Conservation (phyloP, 2,329 filamentous ascomycete genomes). For the Teratosphaeria epicoccoides region DNA sequence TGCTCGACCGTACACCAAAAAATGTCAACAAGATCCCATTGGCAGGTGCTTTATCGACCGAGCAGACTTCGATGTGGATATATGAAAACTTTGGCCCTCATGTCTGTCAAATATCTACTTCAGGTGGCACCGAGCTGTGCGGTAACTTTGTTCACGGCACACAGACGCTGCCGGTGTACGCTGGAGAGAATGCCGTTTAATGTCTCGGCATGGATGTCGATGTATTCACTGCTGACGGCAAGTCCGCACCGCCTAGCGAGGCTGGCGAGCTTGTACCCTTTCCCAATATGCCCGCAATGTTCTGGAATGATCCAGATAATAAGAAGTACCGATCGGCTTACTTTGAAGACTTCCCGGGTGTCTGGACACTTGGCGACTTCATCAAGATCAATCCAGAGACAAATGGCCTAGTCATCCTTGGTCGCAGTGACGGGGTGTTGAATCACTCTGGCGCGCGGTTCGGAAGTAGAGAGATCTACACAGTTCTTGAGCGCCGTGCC, state of each 20-base stretch:
- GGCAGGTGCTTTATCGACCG: slow-evolving; percentile 7
- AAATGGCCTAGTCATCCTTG: slow-evolving; percentile 53
- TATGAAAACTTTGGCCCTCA: slow-evolving; percentile 5
- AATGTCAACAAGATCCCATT: slow-evolving; percentile 8
- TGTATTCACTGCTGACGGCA: slow-evolving; percentile 47
- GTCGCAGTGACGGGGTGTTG: slow-evolving; percentile 62
- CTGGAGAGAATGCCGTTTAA: slow-evolving; percentile 44
- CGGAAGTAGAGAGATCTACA: slow-evolving; percentile 67
- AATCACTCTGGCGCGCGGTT: slow-evolving; percentile 70
- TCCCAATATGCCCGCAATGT: slow-evolving; percentile 56
- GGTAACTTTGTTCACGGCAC: slow-evolving; percentile 51
- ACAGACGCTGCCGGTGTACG: slow-evolving; percentile 43
- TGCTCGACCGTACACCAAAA: slow-evolving; percentile 1
- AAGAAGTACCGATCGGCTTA: slow-evolving; percentile 33
- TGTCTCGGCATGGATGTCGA: slow-evolving; percentile 42
- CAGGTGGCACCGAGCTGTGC: slow-evolving; percentile 66
- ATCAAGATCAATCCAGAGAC: slow-evolving; percentile 57
- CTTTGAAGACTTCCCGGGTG: slow-evolving; percentile 37
- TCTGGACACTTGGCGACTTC: slow-evolving; percentile 76
- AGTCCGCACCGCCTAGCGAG: slow-evolving; percentile 48
- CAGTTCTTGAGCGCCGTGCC: slow-evolving; percentile 56
- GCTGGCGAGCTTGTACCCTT: slow-evolving; percentile 69
- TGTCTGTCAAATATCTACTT: slow-evolving; percentile 36
- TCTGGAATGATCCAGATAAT: slow-evolving; percentile 30
- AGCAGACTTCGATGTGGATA: slow-evolving; percentile 4